These are phyloP conservation scores for Fusarium aywerte DNA, from an alignment of 2,329 filamentous ascomycete genomes.

Conservation along the genomic window DNA sequence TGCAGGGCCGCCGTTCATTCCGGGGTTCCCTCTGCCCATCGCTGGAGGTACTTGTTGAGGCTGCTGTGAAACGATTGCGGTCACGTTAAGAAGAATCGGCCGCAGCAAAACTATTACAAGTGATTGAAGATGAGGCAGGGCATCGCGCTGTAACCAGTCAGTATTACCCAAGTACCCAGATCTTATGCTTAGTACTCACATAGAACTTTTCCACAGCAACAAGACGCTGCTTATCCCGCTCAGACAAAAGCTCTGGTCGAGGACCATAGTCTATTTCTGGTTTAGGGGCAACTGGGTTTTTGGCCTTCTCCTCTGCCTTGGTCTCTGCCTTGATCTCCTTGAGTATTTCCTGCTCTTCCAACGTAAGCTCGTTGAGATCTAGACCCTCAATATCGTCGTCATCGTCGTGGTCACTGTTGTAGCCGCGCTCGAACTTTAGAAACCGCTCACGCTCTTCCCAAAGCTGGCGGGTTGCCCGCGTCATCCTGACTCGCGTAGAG, in stretches of 20 bases:
- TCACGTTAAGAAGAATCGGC: constrained; percentile 87
- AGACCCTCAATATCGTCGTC: constrained; percentile 61
- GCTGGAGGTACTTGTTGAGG: constrained; percentile 59
- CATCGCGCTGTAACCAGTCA: constrained; percentile 65
- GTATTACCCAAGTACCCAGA: not conserved
- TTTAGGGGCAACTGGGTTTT: constrained; percentile 33
- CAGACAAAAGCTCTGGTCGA: constrained; percentile 57
- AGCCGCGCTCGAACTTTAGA: constrained; percentile 91
- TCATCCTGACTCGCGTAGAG: constrained; percentile 88
- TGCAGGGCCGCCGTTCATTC: constrained; percentile 54
- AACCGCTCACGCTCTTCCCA: constrained; percentile 95
- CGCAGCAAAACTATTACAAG: constrained; percentile 93
- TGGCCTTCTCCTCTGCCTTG: constrained; percentile 43
- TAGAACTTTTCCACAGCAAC: constrained; percentile 85
- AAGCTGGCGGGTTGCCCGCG: constrained; percentile 87
- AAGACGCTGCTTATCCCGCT: constrained; percentile 72
- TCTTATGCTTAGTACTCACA: constrained; percentile 64
- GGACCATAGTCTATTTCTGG: constrained; percentile 60
- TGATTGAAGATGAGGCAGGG: constrained; percentile 88
- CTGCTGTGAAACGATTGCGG: constrained; percentile 77
- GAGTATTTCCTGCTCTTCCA: constrained; percentile 55
- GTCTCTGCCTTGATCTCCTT: constrained; percentile 55
- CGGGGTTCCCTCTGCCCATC: constrained; percentile 54
- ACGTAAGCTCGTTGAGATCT: constrained; percentile 57
- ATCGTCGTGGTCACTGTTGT: constrained; percentile 68